A percentile compares a stretch with the other conserved stretches of the same genome.
phyloP scores from a whole-genome alignment of 202 grass and related monocot species.

The Cymbopogon flexuosus region DNA sequence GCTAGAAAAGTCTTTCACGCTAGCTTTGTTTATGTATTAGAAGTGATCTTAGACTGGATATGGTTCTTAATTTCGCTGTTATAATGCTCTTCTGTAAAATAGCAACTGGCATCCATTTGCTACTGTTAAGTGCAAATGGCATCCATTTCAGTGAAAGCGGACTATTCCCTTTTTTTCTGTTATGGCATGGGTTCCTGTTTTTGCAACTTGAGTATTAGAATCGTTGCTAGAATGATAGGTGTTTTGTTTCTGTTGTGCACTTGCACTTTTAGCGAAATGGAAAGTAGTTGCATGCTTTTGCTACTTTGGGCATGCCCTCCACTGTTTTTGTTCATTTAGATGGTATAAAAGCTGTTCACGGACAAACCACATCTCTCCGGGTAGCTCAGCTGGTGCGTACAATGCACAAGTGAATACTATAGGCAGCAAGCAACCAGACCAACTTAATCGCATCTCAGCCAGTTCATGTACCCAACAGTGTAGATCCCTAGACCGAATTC shows the following conservation, averaged over 20 bases:
- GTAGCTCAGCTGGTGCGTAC: background rate
- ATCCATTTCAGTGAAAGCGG: background rate
- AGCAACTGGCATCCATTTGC: too few species aligned
- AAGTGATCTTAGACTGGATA: too few species aligned
- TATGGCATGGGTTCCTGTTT: background rate
- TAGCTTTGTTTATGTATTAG: too few species aligned
- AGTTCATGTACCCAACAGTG: background rate
- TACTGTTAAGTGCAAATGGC: too few species aligned
- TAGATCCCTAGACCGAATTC: background rate
- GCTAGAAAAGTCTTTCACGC: too few species aligned
- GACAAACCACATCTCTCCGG: background rate
- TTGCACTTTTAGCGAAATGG: background rate
- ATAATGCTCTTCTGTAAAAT: too few species aligned
- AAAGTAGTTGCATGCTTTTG: background rate
- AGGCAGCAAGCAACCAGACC: background rate
- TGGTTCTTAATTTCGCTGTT: too few species aligned
- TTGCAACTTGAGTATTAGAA: background rate
- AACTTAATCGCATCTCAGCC: background rate
- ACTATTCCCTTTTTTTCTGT: background rate
- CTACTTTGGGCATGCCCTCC: background rate
- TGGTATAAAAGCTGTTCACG: background rate
- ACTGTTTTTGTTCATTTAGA: background rate
- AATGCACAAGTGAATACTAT: background rate
- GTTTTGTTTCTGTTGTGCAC: background rate
- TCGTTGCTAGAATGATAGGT: background rate